Percentiles rank a stretch among this genome's conserved stretches.
phyloP scores from a whole-genome alignment of 2,329 filamentous ascomycete genomes.

The Neobulgaria alba region DNA sequence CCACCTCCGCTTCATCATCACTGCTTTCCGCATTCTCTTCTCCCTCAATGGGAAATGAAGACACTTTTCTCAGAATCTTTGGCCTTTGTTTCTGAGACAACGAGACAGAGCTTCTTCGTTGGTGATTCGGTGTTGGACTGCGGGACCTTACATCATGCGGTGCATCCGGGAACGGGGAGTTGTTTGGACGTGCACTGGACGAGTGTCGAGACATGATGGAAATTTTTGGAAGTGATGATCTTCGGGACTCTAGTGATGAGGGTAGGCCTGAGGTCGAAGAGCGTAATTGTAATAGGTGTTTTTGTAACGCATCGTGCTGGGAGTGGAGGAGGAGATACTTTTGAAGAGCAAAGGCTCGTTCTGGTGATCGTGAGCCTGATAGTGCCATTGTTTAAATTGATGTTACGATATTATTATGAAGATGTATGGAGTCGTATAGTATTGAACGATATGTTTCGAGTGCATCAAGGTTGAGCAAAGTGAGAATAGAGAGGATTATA shows the following conservation, averaged over 20 bases:
- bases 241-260: slow-evolving; percentile 4
- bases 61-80: slow-evolving; percentile 6
- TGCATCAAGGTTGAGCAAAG: too few relatives aligned
- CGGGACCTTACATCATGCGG: too few relatives aligned
- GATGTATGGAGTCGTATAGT: too few relatives aligned
- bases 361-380: slow-evolving; percentile 12
- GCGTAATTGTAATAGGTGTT: slow-evolving; percentile 24
- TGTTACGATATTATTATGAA: too few relatives aligned
- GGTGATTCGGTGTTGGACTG: not conserved
- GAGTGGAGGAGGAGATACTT: slow-evolving; percentile 30
- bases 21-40: too few relatives aligned
- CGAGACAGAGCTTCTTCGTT: not conserved
- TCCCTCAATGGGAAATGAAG: slow-evolving; percentile 24
- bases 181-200: too few relatives aligned
- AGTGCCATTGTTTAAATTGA: not conserved
- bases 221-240: slow-evolving; percentile 8
- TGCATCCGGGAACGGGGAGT: too few relatives aligned
- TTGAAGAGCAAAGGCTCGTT: slow-evolving; percentile 28
- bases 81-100: not conserved
- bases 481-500: too few relatives aligned
- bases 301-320: slow-evolving; percentile 29
- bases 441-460: too few relatives aligned
- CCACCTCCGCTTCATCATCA: too few relatives aligned
- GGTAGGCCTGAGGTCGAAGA: slow-evolving; percentile 6
- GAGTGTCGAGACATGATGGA: too few relatives aligned